Base-by-base conservation (phyloP, 1,284 basidiomycete genomes). In the Malassezia restricta region DNA sequence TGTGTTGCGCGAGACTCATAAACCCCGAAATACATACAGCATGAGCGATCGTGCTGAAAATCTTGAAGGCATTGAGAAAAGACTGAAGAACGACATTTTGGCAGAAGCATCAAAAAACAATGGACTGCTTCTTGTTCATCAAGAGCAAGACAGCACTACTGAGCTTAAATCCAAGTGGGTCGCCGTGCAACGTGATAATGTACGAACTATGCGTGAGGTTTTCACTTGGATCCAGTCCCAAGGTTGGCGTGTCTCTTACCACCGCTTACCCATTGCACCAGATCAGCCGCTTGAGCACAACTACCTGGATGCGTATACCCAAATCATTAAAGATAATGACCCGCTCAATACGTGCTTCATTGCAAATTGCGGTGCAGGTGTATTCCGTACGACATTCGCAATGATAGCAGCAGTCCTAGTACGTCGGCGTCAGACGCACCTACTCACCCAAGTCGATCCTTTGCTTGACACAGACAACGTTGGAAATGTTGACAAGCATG, bases 281-380 rank as follows among this genome's bases (percentile, higher is more conserved):
- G 65, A 69, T 45, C 70, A 72, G 42, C 63, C 68, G 32, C 60
- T 69, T 40, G 70, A 72, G 49, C 65, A 69, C 59, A 72, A 72
- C 56, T 72, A 72, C 71, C 81, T 96, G 12, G 94, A 98, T 74
- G 86, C 87, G 1, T 94, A 95, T 74, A 79, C 92, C 15, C 80
- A 81, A 11, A 82, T 91, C 43, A 84, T 98, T 65, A 82, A 83
- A 63, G 76, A 81, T 37, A 82, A 85, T 0, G 87, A 94, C 62
- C 90, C 92, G 0, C 76, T 82, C 7, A 79, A 78, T 17, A 89
- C 87, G 0, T 83, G 85, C 0, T 78, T 98, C 14, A 87, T 98
- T 2, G 95, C 98, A 74, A 92, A 88, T 52, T 96, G 94, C 73
- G 92, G 94, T 38, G 91, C 94, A 81, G 94, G 94, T 40, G 87